These are phyloP conservation scores for Lentinus brumalis DNA, from an alignment of 768 basidiomycete species.

Conservation along the genomic window DNA sequence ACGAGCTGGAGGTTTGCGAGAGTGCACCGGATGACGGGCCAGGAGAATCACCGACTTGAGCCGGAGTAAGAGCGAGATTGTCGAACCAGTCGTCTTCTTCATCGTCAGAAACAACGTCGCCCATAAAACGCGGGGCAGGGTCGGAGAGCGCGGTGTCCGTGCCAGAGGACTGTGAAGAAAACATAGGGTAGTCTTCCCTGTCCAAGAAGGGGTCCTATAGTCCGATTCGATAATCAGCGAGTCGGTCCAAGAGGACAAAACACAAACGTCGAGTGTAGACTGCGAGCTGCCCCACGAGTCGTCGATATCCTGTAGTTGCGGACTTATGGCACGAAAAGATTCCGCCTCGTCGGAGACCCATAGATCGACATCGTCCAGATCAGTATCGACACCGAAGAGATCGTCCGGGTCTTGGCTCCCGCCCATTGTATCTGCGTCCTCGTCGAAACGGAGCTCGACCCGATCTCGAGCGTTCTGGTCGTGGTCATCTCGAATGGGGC, in stretches of 20 bases:
- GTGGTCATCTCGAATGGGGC: neutral
- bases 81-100: constrained; percentile 9
- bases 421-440: neutral
- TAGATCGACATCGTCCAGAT: neutral
- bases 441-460: constrained; percentile 10
- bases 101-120: constrained; percentile 5
- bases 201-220: constrained; percentile 5
- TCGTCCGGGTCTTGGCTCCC: constrained; percentile 3
- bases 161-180: neutral
- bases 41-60: neutral
- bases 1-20: neutral
- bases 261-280: constrained; percentile 14
- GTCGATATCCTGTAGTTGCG: constrained; percentile 2
- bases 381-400: neutral
- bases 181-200: neutral
- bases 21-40: neutral
- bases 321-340: neutral
- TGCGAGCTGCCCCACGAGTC: constrained; percentile 17
- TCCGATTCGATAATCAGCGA: neutral
- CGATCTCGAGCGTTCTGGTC: constrained; percentile 1
- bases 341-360: constrained; percentile 2
- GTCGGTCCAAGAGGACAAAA: neutral
- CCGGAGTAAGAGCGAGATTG: neutral
- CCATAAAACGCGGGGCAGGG: neutral
- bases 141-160: neutral